A percentile compares a stretch with the other conserved stretches of the same genome.
Evolutionary conservation across 2,329 filamentous ascomycete genomes (phyloP).

Genomic region (Trichothecium sympodiale): DNA sequence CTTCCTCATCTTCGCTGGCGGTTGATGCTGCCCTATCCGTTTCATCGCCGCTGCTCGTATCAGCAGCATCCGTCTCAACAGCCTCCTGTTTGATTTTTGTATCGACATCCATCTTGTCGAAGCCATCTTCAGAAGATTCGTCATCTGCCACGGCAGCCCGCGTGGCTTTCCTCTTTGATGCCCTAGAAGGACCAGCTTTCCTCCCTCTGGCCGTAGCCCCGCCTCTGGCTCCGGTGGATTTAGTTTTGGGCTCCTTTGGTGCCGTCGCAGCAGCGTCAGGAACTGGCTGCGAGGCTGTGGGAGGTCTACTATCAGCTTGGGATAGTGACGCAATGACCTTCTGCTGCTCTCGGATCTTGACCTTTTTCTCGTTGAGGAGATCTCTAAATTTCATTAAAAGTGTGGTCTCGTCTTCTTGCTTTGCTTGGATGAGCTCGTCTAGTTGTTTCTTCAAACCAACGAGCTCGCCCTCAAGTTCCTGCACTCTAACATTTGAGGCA

Average conservation of each 20-base stretch:
- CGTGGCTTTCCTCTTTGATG: constrained; percentile 39
- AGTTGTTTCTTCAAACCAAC: constrained; percentile 50
- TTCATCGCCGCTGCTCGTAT: too few species aligned
- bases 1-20: constrained; percentile 26
- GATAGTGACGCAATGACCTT: constrained; percentile 41
- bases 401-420: constrained; percentile 54
- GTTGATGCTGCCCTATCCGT: constrained; percentile 10
- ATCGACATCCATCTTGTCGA: too few species aligned
- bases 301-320: constrained; percentile 11
- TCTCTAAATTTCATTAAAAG: constrained; percentile 59
- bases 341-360: constrained; percentile 67
- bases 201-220: constrained; percentile 12
- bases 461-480: constrained; percentile 43
- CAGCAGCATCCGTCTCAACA: too few species aligned
- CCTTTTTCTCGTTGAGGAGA: constrained; percentile 68
- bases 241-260: constrained; percentile 13
- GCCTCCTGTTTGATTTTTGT: too few species aligned
- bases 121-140: constrained; percentile 29
- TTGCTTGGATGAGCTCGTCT: constrained; percentile 53
- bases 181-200: constrained; percentile 24
- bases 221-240: constrained; percentile 7
- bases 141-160: constrained; percentile 16
- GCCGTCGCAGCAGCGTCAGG: constrained; percentile 5
- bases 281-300: constrained; percentile 16
- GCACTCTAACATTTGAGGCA: constrained; percentile 27